Conservation (phyloP, 495 filamentous ascomycete genomes). For the Xylaria sp. region DNA sequence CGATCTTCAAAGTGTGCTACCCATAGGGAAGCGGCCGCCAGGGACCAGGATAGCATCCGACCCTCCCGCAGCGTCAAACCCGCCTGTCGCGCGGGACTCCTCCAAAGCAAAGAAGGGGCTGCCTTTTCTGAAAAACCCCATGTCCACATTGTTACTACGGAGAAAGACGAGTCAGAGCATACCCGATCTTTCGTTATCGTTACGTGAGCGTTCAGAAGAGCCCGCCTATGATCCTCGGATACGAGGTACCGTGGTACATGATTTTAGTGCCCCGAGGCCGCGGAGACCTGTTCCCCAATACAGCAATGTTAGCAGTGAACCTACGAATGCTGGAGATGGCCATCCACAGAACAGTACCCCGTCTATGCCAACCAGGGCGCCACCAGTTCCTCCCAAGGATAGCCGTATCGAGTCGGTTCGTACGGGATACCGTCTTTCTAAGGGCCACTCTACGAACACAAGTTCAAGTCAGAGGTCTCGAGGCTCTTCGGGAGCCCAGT, state of each 20-base stretch:
- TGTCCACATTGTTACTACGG: constrained; percentile 51
- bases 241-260: constrained; percentile 82
- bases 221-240: constrained; percentile 80
- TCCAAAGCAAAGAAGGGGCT: constrained; percentile 59
- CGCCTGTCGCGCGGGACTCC: constrained; percentile 64
- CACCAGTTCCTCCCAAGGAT: constrained; percentile 50
- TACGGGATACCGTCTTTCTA: constrained; percentile 44
- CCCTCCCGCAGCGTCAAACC: constrained; percentile 61
- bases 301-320: constrained; percentile 27
- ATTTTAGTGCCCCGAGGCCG: constrained; percentile 86
- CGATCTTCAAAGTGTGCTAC: constrained; percentile 43
- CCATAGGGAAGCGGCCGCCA: constrained; percentile 38
- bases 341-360: constrained; percentile 31
- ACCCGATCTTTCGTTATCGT: constrained; percentile 58
- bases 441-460: constrained; percentile 34
- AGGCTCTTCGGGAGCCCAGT: constrained; percentile 35
- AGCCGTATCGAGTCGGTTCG: constrained; percentile 33
- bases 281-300: constrained; percentile 53
- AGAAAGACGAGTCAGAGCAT: constrained; percentile 53
- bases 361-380: constrained; percentile 30
- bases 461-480: constrained; percentile 24
- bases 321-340: constrained; percentile 22
- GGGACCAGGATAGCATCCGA: constrained; percentile 50
- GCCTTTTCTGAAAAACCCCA: constrained; percentile 58
- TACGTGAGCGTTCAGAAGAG: constrained; percentile 36